Conservation (phyloP, 768 basidiomycete species). For the Amanita rubescens region DNA sequence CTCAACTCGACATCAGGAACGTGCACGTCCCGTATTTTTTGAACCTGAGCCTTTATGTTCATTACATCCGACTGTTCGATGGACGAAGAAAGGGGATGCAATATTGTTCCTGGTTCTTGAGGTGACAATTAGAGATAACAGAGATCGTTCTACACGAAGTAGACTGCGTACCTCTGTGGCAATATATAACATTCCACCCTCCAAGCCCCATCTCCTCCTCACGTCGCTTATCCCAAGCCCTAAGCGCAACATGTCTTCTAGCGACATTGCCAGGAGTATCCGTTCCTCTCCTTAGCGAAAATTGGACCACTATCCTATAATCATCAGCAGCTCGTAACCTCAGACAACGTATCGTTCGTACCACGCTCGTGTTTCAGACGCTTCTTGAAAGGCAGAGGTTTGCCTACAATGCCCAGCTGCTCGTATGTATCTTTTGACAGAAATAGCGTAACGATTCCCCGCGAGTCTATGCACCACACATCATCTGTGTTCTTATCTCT, state of each 20-base stretch:
- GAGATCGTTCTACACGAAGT: neutral
- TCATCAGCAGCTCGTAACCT: neutral
- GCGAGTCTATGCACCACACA: constrained; percentile 63
- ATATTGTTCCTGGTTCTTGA: constrained; percentile 12
- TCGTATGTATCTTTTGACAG: constrained; percentile 54
- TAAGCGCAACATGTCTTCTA: constrained; percentile 33
- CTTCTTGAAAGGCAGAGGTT: constrained; percentile 48
- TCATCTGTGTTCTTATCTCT: constrained; percentile 34
- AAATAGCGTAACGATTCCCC: constrained; percentile 51
- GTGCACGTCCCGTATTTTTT: constrained; percentile 26
- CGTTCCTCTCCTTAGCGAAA: constrained; percentile 35
- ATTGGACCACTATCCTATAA: constrained; percentile 34
- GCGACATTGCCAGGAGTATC: constrained; percentile 28
- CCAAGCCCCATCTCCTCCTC: constrained; percentile 18
- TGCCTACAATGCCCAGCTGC: constrained; percentile 51
- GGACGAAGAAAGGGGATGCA: constrained; percentile 8
- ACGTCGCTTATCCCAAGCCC: constrained; percentile 43
- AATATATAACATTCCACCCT: constrained; percentile 42
- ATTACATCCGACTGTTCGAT: constrained; percentile 11
- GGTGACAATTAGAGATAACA: neutral
- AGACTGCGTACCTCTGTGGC: constrained; percentile 18
- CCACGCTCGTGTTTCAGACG: constrained; percentile 39
- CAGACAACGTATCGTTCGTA: constrained; percentile 20
- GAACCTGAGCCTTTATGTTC: constrained; percentile 18
- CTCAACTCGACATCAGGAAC: constrained; percentile 27